Evolutionary conservation across 345 rosid genomes (phyloP), one percentile per base, ranked within the genome.

Genomic region (Tarenaya hassleriana): DNA sequence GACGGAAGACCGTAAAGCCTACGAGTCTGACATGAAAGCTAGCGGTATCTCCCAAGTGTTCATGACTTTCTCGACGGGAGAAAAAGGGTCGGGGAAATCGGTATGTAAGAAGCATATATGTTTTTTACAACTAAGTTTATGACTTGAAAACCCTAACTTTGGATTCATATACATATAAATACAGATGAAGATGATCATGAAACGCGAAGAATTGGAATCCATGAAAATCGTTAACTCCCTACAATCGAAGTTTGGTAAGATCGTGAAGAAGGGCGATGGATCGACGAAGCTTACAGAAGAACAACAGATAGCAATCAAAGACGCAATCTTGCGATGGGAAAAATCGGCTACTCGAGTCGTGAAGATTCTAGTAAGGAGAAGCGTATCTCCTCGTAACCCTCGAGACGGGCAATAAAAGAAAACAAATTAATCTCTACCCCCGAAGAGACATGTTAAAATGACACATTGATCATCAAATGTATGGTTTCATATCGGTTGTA

Each of bases 21-120:
- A 21, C 12, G 29, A 46, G 41, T 57, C 45, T 35, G 53, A 46
- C n/a, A 57, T 46, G 53, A 57, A 57, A 45, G 53, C 62, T 41
- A 57, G 45, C 47, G 37, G 35, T 27, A 21, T 57, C 24, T 57
- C 11, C 9, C 16, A 57, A n/a, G 52, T 37, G 32, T 34, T 46
- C 4, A 19, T 37, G 16, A 44, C 24, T 21, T 37, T 57, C 21
- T 31, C n/a, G 20, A 34, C 37, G 1, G 7, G 0, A 10, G 17
- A 35, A 7, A 34, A 15, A 0, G 40, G 16, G 20, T 56, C 34
- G 15, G 44, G 24, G 46, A 34, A 44, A 34, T 7, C 0, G 6
- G 44, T 56, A 45, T 19, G 52, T 45, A n/a, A n/a, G n/a, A n/a
- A n/a, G n/a, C n/a, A n/a, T n/a, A 0, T n/a, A n/a, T n/a, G n/a